Evolutionary conservation across 768 basidiomycete species (phyloP), one percentile per base, ranked within the genome.

Genomic region (Boletus subparvulus): DNA sequence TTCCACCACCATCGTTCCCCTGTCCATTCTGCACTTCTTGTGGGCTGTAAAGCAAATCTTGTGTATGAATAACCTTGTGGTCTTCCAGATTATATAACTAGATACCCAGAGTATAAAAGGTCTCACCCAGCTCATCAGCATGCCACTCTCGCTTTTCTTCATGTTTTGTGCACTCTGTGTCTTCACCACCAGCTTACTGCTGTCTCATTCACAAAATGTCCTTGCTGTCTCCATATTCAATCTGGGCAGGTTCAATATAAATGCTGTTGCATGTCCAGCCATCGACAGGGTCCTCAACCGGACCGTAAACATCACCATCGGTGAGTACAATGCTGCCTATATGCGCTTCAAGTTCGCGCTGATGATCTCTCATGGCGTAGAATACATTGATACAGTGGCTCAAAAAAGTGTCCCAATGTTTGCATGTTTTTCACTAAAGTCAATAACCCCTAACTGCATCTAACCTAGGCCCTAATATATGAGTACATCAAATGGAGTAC

Each of bases 321-420:
- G 84, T 84, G 58, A 54, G 81, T 62, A 44, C 37, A n/a, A n/a
- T 11, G 8, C 35, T 45, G 37, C 41, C 13, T 55, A 51, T 52
- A 64, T 66, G 54, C 54, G 50, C 42, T 4, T 3, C 9, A 13
- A 35, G 3, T 21, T 21, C 21, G 21, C 21, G 21, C 1, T 21
- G 21, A 21, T 21, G n/a, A 10, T 44, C 6, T 32, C 43, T 37
- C 21, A 36, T 46, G 32, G 6, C 9, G 28, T 58, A 87, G 87
- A 79, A 58, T 90, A 89, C 64, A 79, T 83, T 24, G 80, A 55
- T 28, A 21, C n/a, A n/a, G n/a, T n/a, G n/a, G n/a, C n/a, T n/a
- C n/a, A n/a, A n/a, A n/a, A n/a, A n/a, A n/a, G n/a, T n/a, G n/a
- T n/a, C n/a, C n/a, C n/a, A n/a, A n/a, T n/a, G n/a, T n/a, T n/a